These are phyloP conservation scores for Yamadazyma dushanensis DNA, from an alignment of 1,139 yeast species.

Conservation along the genomic window DNA sequence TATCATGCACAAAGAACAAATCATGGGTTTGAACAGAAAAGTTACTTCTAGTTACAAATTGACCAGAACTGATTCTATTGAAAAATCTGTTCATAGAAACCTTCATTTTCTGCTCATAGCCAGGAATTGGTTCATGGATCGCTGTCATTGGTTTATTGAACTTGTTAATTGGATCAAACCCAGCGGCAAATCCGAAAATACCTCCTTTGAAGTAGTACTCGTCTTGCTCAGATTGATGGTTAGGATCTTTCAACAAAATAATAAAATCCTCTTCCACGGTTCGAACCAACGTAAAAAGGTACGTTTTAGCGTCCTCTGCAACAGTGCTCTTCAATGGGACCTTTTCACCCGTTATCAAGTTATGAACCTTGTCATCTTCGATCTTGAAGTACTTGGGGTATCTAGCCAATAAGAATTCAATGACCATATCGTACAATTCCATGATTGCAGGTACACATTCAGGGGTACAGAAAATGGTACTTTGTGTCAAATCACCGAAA, in stretches of 20 bases:
- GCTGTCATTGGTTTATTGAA: conserved; percentile 53
- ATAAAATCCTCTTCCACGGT: conserved; percentile 71
- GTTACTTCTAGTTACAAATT: conserved; percentile 59
- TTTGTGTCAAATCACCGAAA: conserved; percentile 23
- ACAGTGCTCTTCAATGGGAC: conserved; percentile 32
- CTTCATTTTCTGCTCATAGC: conserved; percentile 54
- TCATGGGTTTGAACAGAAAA: conserved; percentile 63
- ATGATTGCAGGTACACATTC: conserved; percentile 50
- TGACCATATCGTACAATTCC: conserved; percentile 55
- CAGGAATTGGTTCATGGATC: conserved; percentile 66
- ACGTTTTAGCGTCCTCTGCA: conserved; percentile 24
- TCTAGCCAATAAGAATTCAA: conserved; percentile 49
- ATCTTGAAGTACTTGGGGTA: conserved; percentile 60
- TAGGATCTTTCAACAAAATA: conserved; percentile 52
- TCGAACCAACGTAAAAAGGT: conserved; percentile 43
- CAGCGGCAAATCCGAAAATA: conserved; percentile 70
- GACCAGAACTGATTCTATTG: conserved; percentile 46
- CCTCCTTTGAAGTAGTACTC: conserved; percentile 69
- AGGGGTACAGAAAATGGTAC: conserved; percentile 37
- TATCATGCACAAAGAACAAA: conserved; percentile 50
- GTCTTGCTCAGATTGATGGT: conserved; percentile 34
- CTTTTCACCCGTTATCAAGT: conserved; percentile 40
- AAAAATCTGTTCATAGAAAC: conserved; percentile 64
- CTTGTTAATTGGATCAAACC: conserved; percentile 63
- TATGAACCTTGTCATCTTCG: conserved; percentile 33